Evolutionary conservation across 768 basidiomycete species (phyloP), one percentile per base, ranked within the genome.

Genomic region (Collybia sp.): DNA sequence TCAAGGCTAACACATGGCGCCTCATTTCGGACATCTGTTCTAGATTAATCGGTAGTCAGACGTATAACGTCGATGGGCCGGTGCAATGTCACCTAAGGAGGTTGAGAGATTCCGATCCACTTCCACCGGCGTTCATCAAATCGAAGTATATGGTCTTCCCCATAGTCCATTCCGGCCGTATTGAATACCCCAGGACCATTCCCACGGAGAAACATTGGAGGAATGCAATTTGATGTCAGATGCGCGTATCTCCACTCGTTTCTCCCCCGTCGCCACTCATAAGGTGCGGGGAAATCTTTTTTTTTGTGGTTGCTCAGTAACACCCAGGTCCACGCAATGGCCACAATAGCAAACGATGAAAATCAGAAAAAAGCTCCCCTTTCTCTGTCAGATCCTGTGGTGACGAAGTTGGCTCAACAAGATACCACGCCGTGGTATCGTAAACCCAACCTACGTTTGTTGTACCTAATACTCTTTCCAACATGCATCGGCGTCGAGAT

Each of bases 401-500:
- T 74, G 30, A 60, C 65, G 12, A 56, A 62, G n/a, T 56, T 77
- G n/a, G 73, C 71, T 19, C 60, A 64, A 12, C 65, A 72, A 44
- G 82, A 85, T 58, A 65, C 64, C 33, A 69, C 67, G 5, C 77
- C 80, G 34, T 85, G 83, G 82, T 83, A 82, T 58, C 58, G 55
- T 50, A 85, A 83, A 52, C 79, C 68, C 1, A 83, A 83, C 51
- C 62, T 85, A 48, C 65, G 80, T 16, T 31, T 68, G 17, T 51
- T 83, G 36, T 83, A 83, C 59, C 47, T 83, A 18, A 40, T 82
- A 41, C 68, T 83, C 58, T 63, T 82, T 49, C 82, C 80, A 12
- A 77, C 80, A 33, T 78, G 77, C 49, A 72, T 80, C 20, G 79
- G 79, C 17, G 77, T 80, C 12, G 80, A 81, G 60, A 80, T 79